Base-by-base conservation (phyloP, 2,329 filamentous ascomycete species). In the Cytospora schulzeri region DNA sequence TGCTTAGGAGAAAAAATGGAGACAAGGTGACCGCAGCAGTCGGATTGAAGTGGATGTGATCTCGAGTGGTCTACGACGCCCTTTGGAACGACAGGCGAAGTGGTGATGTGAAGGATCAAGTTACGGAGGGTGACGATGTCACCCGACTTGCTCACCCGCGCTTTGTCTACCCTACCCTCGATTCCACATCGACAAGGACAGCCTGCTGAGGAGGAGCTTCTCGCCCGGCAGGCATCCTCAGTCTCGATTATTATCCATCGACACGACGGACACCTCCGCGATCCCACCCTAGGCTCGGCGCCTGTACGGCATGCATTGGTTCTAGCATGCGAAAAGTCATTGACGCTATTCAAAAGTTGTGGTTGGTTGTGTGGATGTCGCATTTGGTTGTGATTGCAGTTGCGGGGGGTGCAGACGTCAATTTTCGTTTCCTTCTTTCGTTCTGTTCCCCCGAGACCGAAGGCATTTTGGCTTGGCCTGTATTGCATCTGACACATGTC, bases 401-500 rank as follows among this genome's bases (percentile, higher is more conserved):
- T 41, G 52, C 53, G 60, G 45, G 50, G 35, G 53, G 48, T 48
- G 51, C 62, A 60, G 58, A 60, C 51, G 60, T 22, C 33, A 9
- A 60, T 60, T 63, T 52, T 52, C 15, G n/a, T 63, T 56, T 57
- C 6, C 2, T 61, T 57, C 45, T 57, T 26, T 24, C 38, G 24
- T 58, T 50, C 53, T 58, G 4, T 38, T 60, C 15, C 50, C 35
- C 51, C 35, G 35, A 62, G 53, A 54, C 65, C 35, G 48, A 38
- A 50, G 48, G 60, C 24, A 48, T 53, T 52, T 50, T 31, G 57
- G 62, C 50, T 51, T 64, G 58, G 58, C 65, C 45, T 66, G 65
- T 66, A 66, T 56, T 62, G 38, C 53, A 60, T 57, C 58, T 56
- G 45, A 66, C 58, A 66, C 58, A 60, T 65, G 51, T 57, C 64